A percentile compares a stretch with the other conserved stretches of the same genome.
Conservation (phyloP, 148 eudicot genomes). For the Rhododendron molle region DNA sequence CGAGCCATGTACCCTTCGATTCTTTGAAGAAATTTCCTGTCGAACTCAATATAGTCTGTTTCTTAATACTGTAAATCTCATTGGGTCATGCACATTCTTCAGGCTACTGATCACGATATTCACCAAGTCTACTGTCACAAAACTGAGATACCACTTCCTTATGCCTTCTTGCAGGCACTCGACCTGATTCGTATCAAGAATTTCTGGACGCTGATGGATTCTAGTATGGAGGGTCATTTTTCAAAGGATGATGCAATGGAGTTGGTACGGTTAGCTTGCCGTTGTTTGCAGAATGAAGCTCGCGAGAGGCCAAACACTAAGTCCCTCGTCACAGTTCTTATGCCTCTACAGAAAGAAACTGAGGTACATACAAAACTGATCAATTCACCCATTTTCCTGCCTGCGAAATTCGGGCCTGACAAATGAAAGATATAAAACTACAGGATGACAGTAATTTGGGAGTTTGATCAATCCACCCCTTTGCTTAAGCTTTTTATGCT, state of each 20-base stretch:
- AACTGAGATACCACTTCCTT: not conserved
- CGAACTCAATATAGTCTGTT: not conserved
- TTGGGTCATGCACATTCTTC: not conserved
- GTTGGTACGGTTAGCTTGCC: slow-evolving; percentile 58
- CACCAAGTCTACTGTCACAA: not conserved
- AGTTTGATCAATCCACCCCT: not conserved
- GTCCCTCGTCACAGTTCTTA: slow-evolving; percentile 48
- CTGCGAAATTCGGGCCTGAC: not conserved
- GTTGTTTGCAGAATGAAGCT: slow-evolving; percentile 69
- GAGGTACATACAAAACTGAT: slow-evolving; percentile 29
- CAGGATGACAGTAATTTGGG: not conserved
- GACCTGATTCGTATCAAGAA: slow-evolving; percentile 69
- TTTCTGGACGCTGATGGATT: slow-evolving; percentile 60
- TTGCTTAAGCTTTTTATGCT: not conserved
- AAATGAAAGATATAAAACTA: not conserved
- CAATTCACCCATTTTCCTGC: not conserved
- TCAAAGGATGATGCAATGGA: slow-evolving; percentile 65
- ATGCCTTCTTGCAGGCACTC: slow-evolving; percentile 42
- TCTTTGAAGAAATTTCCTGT: not conserved
- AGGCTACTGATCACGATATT: not conserved
- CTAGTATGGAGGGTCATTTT: slow-evolving; percentile 68
- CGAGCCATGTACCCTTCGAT: slow-evolving; percentile 51
- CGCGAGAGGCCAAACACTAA: slow-evolving; percentile 72
- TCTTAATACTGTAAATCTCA: not conserved
- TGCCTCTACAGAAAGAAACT: slow-evolving; percentile 59